Conservation (phyloP, 2,329 filamentous ascomycete genomes). For the Cytospora piceicola region DNA sequence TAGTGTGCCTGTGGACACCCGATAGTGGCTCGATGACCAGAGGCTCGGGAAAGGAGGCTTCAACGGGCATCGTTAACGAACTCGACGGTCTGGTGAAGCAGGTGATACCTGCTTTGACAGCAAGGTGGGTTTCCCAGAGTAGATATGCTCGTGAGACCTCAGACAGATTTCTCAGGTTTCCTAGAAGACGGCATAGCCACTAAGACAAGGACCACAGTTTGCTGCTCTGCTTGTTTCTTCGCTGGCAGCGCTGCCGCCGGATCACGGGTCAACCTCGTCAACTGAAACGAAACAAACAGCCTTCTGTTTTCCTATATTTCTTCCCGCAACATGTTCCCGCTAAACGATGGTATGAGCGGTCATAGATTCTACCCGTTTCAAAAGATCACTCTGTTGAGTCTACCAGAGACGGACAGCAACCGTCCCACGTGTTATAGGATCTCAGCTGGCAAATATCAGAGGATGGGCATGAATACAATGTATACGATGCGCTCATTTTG, state of each 20-base stretch:
- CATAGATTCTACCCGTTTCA: neutral
- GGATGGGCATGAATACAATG: neutral
- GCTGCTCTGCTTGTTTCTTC: neutral
- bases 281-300: neutral
- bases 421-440: neutral
- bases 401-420: neutral
- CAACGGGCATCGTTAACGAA: slow-evolving; percentile 13
- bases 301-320: neutral
- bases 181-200: neutral
- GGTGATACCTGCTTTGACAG: neutral
- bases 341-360: neutral
- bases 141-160: neutral
- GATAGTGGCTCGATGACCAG: slow-evolving; percentile 33
- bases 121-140: neutral
- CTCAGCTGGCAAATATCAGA: neutral
- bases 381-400: neutral
- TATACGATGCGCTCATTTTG: neutral
- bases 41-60: slow-evolving; percentile 18
- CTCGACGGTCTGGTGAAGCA: too few species aligned
- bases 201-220: neutral
- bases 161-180: neutral
- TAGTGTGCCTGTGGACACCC: slow-evolving; percentile 45
- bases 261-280: neutral
- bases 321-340: neutral
- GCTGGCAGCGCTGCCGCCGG: neutral